These are phyloP conservation scores for Serendipita indica DNA, from an alignment of 768 basidiomycete genomes.

Conservation along the genomic window DNA sequence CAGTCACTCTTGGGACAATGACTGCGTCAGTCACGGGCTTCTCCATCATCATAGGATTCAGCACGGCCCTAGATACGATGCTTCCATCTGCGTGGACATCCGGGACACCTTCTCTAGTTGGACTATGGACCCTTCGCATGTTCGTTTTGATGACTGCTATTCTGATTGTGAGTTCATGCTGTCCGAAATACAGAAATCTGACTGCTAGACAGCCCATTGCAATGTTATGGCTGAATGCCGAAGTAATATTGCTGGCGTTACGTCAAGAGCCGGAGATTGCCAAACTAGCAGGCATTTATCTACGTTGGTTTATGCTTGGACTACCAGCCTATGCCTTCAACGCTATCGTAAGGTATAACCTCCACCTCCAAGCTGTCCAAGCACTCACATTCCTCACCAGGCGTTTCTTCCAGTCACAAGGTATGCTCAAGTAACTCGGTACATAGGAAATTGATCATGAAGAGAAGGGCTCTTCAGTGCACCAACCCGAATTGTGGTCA, in stretches of 20 bases:
- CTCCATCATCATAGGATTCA: constrained; percentile 68
- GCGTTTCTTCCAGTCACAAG: constrained; percentile 75
- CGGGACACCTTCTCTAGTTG: constrained; percentile 64
- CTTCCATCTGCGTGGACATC: constrained; percentile 94
- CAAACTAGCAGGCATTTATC: constrained; percentile 55
- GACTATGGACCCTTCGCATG: constrained; percentile 85
- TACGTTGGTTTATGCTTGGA: constrained; percentile 61
- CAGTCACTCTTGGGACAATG: constrained; percentile 60
- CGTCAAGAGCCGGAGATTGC: constrained; percentile 79
- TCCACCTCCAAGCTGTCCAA: not conserved
- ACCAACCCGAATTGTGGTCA: constrained; percentile 68
- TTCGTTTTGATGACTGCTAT: constrained; percentile 45
- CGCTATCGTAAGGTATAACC: constrained; percentile 33
- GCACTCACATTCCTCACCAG: constrained; percentile 19
- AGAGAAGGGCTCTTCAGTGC: constrained; percentile 56
- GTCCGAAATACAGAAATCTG: not conserved
- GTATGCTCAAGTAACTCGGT: constrained; percentile 21
- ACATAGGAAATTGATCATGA: not conserved
- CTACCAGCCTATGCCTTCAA: constrained; percentile 62
- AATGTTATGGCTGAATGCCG: constrained; percentile 70
- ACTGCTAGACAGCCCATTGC: constrained; percentile 32
- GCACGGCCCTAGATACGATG: constrained; percentile 80
- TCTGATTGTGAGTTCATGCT: constrained; percentile 41
- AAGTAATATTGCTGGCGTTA: constrained; percentile 56
- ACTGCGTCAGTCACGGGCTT: constrained; percentile 54